Conservation (phyloP, 768 basidiomycete species). For the Russula ochroleuca region DNA sequence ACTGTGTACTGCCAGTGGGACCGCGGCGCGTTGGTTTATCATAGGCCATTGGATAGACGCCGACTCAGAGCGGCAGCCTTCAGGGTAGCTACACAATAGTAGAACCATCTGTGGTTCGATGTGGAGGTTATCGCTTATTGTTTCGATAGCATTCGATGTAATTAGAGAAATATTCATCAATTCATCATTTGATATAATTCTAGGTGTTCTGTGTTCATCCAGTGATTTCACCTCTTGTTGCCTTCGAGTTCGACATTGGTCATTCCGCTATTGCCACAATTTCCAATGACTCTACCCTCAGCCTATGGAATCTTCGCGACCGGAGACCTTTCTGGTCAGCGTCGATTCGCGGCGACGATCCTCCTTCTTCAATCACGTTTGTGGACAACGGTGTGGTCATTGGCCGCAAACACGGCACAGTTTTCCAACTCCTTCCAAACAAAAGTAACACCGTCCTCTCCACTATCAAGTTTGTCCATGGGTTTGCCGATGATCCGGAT, state of each 20-base stretch:
- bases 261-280: conserved; percentile 78
- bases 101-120: no score
- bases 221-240: conserved; percentile 73
- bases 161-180: no score
- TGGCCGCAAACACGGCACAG: conserved; percentile 78
- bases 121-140: no score
- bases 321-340: conserved; percentile 69
- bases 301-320: conserved; percentile 79
- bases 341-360: conserved; percentile 73
- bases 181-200: no score
- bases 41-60: no score
- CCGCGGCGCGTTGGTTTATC: no score
- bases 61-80: no score
- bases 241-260: conserved; percentile 79
- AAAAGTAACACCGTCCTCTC: conserved; percentile 70
- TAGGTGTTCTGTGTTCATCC: no score
- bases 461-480: conserved; percentile 74
- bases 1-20: no score
- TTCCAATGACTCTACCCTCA: conserved; percentile 75
- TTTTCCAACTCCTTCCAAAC: conserved; percentile 78
- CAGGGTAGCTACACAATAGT: no score
- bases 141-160: no score
- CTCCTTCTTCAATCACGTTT: conserved; percentile 78
- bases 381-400: conserved; percentile 83
- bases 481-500: conserved; percentile 63